Evolutionary conservation across 2,329 filamentous ascomycete species (phyloP).

Genomic region (Elsinoe australis): DNA sequence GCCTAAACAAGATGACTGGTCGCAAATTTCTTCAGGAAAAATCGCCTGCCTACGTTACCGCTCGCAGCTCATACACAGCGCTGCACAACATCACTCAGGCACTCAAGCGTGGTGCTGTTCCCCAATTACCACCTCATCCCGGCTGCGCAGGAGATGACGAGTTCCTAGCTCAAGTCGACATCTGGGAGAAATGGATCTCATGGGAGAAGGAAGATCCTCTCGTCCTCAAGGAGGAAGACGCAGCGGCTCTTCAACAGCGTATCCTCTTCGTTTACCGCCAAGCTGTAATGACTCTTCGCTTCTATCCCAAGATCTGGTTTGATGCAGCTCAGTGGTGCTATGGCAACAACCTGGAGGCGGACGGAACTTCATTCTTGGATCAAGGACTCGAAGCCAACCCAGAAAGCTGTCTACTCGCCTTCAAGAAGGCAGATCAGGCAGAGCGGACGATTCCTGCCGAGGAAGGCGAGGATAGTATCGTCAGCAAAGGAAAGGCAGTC

Average conservation of each 20-base stretch:
- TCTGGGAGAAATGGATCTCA: conserved; percentile 89
- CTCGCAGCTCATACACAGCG: conserved; percentile 79
- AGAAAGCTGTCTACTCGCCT: conserved; percentile 81
- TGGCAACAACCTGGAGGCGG: conserved; percentile 61
- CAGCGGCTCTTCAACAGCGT: conserved; percentile 64
- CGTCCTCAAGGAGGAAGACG: conserved; percentile 75
- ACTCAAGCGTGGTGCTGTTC: conserved; percentile 68
- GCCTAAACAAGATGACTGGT: conserved; percentile 83
- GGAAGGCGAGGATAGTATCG: conserved; percentile 62
- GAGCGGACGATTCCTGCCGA: conserved; percentile 64
- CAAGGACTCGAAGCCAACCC: conserved; percentile 85
- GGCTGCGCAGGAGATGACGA: conserved; percentile 84
- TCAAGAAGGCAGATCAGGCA: conserved; percentile 81
- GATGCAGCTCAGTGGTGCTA: conserved; percentile 92
- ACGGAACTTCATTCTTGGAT: conserved; percentile 70
- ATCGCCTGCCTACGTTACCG: conserved; percentile 91
- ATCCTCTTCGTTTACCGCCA: conserved; percentile 90
- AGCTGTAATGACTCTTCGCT: conserved; percentile 83
- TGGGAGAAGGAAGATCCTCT: conserved; percentile 95
- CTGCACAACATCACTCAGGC: conserved; percentile 80
- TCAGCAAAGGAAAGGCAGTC: conserved; percentile 61
- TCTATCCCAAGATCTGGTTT: conserved; percentile 94
- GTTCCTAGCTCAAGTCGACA: conserved; percentile 71
- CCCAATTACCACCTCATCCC: conserved; percentile 70
- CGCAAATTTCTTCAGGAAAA: conserved; percentile 91